Evolutionary conservation across 768 basidiomycete species (phyloP), one percentile per base, ranked within the genome.

Genomic region (Cystofilobasidium capitatum): DNA sequence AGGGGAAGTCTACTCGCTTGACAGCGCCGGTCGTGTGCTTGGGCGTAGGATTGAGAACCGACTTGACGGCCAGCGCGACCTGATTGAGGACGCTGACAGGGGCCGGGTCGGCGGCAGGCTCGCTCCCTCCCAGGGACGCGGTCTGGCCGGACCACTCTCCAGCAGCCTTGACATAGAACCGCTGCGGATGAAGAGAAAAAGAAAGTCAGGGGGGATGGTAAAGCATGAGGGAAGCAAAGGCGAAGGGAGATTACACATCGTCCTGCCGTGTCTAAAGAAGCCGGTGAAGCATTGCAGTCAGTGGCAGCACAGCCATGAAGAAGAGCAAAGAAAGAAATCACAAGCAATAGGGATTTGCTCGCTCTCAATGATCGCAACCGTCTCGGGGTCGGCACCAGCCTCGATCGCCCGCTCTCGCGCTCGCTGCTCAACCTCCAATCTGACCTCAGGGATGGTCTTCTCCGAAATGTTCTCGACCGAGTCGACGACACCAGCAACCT

Each of bases 391-490:
- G 8, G 44, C 44, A 16, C 44, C 44, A 4, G 44, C 44, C 6
- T 16, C 44, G 17, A 45, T n/a, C 17, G 44, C 44, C 44, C 44
- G 44, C 44, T 45, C 44, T 16, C 44, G 44, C 44, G 44, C 44
- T 16, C 44, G 44, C 44, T 45, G 44, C 44, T 45, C 44, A n/a
- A 45, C 14, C 17, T 8, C 44, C 6, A 8, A 16, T 5, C 44
- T 16, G 4, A 45, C 44, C 44, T 45, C 44, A n/a, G 44, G 17
- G 44, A 45, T 45, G 17, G 44, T 45, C 44, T 20, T 7, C 17
- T n/a, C 44, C 44, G 44, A 45, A n/a, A 45, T 45, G 44, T 45
- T n/a, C 44, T 45, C 44, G 44, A 45, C 44, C 44, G 44, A n/a
- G n/a, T n/a, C n/a, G n/a, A n/a, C n/a, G n/a, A n/a, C n/a, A n/a